Conservation (phyloP, 169 alveolate species). For the Eimeria maxima region DNA sequence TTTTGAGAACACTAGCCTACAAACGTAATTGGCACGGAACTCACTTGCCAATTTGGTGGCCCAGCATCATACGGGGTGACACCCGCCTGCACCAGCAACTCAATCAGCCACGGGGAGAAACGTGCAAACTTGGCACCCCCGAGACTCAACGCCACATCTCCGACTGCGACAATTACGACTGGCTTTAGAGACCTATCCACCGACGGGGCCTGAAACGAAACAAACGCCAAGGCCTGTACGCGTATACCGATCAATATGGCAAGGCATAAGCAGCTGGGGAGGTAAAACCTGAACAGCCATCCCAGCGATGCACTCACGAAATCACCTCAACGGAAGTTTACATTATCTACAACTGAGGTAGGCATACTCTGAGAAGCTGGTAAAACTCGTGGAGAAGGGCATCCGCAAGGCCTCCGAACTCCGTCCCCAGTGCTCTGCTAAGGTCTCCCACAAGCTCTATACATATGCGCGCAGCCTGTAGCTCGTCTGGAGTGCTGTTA, state of each 20-base stretch:
- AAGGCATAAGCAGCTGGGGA: neutral
- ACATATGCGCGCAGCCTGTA: conserved; percentile 87
- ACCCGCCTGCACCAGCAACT: conserved; percentile 93
- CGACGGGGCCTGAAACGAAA: conserved; percentile 87
- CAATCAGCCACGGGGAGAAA: conserved; percentile 90
- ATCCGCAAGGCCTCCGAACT: conserved; percentile 84
- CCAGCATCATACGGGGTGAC: conserved; percentile 92
- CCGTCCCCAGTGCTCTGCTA: conserved; percentile 89
- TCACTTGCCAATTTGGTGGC: conserved; percentile 87
- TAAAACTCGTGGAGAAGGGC: conserved; percentile 76
- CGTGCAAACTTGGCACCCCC: conserved; percentile 89
- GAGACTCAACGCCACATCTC: conserved; percentile 94
- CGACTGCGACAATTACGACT: conserved; percentile 92
- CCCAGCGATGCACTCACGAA: neutral
- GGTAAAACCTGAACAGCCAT: neutral
- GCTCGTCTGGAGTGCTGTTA: conserved; percentile 79
- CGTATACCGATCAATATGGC: neutral
- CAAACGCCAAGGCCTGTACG: neutral
- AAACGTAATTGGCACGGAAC: neutral
- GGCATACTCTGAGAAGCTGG: conserved; percentile 73
- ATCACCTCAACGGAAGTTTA: neutral
- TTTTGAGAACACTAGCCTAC: too few species aligned
- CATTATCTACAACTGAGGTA: neutral
- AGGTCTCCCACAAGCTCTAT: conserved; percentile 92
- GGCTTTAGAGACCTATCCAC: conserved; percentile 93